Conservation (phyloP, 2,329 filamentous ascomycete species). For the Torrubiella hemipterigena region DNA sequence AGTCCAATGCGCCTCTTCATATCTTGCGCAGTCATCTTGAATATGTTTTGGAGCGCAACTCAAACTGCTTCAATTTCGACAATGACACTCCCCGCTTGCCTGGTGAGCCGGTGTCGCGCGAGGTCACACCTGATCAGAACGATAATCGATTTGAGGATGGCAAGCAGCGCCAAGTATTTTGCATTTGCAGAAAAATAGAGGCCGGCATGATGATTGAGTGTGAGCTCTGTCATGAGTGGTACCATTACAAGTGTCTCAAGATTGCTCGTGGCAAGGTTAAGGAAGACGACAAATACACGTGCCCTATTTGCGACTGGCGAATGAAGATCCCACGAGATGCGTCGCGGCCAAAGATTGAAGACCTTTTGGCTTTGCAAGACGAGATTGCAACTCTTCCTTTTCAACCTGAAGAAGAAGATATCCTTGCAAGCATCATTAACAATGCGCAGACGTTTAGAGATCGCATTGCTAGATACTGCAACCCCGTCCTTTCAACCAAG, state of each 20-base stretch:
- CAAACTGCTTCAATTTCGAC: slow-evolving; percentile 79
- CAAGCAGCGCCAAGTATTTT: slow-evolving; percentile 73
- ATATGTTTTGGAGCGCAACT: slow-evolving; percentile 80
- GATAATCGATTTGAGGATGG: slow-evolving; percentile 47
- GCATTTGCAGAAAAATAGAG: slow-evolving; percentile 86
- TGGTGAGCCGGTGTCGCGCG: slow-evolving; percentile 82
- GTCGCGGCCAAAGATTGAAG: slow-evolving; percentile 86
- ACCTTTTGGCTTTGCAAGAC: slow-evolving; percentile 71
- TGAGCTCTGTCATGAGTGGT: slow-evolving; percentile 97
- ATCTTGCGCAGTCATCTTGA: slow-evolving; percentile 93
- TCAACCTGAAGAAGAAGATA: slow-evolving; percentile 88
- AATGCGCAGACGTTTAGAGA: slow-evolving; percentile 75
- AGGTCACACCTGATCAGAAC: slow-evolving; percentile 49
- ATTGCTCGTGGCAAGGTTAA: slow-evolving; percentile 96
- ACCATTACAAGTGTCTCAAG: slow-evolving; percentile 96
- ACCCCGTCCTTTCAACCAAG: slow-evolving; percentile 65
- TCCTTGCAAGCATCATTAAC: slow-evolving; percentile 74
- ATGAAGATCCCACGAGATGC: slow-evolving; percentile 95
- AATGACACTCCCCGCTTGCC: slow-evolving; percentile 78
- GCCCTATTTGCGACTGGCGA: slow-evolving; percentile 94
- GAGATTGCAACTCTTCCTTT: slow-evolving; percentile 76
- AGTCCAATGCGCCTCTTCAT: slow-evolving; percentile 92
- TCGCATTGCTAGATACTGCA: slow-evolving; percentile 70
- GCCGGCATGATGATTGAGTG: slow-evolving; percentile 99
- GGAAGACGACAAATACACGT: slow-evolving; percentile 96